Percentiles rank a stretch among this genome's conserved stretches.
These are phyloP conservation scores for Stentor coeruleus DNA, from an alignment of 73 alveolate species.

Conservation along the genomic window DNA sequence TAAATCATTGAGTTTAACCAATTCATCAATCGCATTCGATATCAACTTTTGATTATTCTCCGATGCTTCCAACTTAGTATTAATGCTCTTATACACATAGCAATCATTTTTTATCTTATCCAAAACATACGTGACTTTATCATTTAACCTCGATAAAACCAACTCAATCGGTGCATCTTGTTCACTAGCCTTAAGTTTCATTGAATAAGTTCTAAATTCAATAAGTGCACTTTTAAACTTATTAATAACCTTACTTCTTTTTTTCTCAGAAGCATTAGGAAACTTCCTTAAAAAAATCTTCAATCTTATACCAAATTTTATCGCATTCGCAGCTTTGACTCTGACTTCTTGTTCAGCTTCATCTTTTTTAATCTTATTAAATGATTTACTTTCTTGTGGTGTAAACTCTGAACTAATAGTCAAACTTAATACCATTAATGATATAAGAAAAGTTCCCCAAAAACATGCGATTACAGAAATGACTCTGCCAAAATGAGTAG, in stretches of 20 bases:
- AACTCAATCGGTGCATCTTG: slow-evolving; percentile 48
- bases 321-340: slow-evolving; percentile 38
- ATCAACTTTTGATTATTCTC: slow-evolving; percentile 30
- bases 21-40: slow-evolving; percentile 25
- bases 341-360: slow-evolving; percentile 32
- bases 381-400: slow-evolving; percentile 63
- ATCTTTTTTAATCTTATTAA: slow-evolving; percentile 44
- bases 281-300: slow-evolving; percentile 35
- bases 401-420: slow-evolving; percentile 67
- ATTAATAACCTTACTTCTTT: slow-evolving; percentile 27
- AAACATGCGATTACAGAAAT: slow-evolving; percentile 31
- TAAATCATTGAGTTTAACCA: slow-evolving; percentile 24
- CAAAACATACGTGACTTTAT: slow-evolving; percentile 41
- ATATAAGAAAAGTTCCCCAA: slow-evolving; percentile 57
- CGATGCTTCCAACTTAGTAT: neutral
- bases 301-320: slow-evolving; percentile 24
- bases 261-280: slow-evolving; percentile 31
- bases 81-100: neutral
- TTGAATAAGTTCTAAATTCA: slow-evolving; percentile 36
- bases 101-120: slow-evolving; percentile 41
- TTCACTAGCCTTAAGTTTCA: slow-evolving; percentile 39
- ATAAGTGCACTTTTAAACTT: slow-evolving; percentile 34
- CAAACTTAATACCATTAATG: slow-evolving; percentile 66
- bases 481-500: slow-evolving; percentile 26
- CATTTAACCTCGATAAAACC: slow-evolving; percentile 34